These are phyloP conservation scores for Malassezia restricta DNA, from an alignment of 1,284 basidiomycete genomes.

Conservation along the genomic window DNA sequence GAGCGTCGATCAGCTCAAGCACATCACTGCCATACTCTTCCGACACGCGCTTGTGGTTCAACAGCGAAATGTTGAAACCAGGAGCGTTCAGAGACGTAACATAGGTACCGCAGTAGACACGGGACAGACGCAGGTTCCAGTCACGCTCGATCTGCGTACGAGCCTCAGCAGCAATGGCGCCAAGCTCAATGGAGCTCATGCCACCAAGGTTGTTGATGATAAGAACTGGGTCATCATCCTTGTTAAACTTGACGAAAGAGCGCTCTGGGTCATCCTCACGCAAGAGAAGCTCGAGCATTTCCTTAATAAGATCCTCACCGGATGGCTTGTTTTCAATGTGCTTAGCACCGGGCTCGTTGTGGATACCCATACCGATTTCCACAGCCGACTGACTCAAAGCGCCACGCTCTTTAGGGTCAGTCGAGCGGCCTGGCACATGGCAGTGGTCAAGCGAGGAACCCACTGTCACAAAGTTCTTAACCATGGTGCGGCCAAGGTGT, in stretches of 20 bases:
- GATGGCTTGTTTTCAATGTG: slow-evolving; percentile 40
- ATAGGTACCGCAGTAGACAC: slow-evolving; percentile 48
- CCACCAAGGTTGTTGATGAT: slow-evolving; percentile 56
- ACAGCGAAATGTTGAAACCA: slow-evolving; percentile 48
- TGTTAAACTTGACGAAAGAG: slow-evolving; percentile 47
- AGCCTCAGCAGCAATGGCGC: slow-evolving; percentile 50
- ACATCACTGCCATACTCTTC: slow-evolving; percentile 43
- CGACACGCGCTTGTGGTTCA: slow-evolving; percentile 48
- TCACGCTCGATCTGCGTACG: slow-evolving; percentile 47
- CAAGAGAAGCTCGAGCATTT: slow-evolving; percentile 41
- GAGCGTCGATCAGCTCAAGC: slow-evolving; percentile 48
- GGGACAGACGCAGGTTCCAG: slow-evolving; percentile 45
- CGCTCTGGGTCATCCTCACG: slow-evolving; percentile 48
- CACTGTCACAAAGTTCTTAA: slow-evolving; percentile 51
- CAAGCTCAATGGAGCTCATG: slow-evolving; percentile 53
- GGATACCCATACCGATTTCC: slow-evolving; percentile 54
- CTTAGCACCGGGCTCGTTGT: slow-evolving; percentile 54
- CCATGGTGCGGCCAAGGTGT: slow-evolving; percentile 53
- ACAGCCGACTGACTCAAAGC: slow-evolving; percentile 46
- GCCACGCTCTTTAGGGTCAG: slow-evolving; percentile 33
- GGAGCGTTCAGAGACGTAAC: slow-evolving; percentile 51
- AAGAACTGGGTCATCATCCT: slow-evolving; percentile 47
- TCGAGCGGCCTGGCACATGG: slow-evolving; percentile 52
- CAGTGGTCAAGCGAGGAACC: slow-evolving; percentile 55
- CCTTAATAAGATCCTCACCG: slow-evolving; percentile 26